Conservation (phyloP, 345 rosid species). For the Nasturtium officinale region DNA sequence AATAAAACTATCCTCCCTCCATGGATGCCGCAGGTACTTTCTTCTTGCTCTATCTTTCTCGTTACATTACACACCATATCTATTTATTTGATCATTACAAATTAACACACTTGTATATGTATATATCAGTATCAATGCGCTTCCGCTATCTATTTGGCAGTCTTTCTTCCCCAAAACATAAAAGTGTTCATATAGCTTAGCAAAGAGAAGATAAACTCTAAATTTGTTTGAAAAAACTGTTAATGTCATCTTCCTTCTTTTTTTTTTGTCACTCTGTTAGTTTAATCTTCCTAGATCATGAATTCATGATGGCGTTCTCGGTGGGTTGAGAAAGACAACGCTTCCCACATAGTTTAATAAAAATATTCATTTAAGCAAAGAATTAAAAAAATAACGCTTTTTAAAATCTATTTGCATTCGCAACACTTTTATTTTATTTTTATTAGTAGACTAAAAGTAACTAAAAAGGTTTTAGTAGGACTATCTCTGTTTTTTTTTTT, state of each 20-base stretch:
- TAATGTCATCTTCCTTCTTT: too few relatives aligned
- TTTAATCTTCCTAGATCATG: too few relatives aligned
- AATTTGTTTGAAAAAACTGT: background rate
- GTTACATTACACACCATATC: background rate
- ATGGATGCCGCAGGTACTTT: slow-evolving; percentile 31
- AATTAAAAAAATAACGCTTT: too few relatives aligned
- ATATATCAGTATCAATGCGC: background rate
- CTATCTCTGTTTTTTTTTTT: background rate
- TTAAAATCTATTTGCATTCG: background rate
- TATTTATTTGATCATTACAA: background rate
- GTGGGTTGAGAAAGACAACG: background rate
- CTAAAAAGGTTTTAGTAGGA: background rate
- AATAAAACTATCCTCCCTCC: slow-evolving; percentile 8
- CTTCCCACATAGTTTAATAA: background rate
- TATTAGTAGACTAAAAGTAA: background rate
- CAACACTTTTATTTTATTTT: background rate
- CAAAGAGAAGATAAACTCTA: background rate
- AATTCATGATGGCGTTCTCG: background rate
- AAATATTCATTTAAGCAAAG: background rate
- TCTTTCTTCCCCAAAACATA: background rate
- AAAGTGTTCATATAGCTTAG: background rate
- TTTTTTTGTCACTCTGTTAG: too few relatives aligned
- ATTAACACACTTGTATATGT: background rate
- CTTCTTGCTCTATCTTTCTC: slow-evolving; percentile 10
- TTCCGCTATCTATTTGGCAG: background rate